Evolutionary conservation across 371 early-diverging fungal species (phyloP), one percentile per base, ranked within the genome.

Genomic region (Mucor circinelloides): DNA sequence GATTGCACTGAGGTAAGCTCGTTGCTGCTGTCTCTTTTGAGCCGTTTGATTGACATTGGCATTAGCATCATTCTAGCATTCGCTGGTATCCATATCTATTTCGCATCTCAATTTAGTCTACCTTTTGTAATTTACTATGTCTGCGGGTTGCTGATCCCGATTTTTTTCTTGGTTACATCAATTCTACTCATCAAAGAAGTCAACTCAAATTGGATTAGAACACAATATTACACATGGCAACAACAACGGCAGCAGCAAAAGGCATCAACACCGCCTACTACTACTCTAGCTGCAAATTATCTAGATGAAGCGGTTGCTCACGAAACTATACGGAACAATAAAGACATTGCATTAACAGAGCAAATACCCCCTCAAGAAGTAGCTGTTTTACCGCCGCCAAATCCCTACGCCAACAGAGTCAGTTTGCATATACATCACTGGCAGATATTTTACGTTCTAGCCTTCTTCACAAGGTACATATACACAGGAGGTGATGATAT

Each of bases 381-480:
- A 4, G 19, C 19, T n/a, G n/a, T 44, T 44, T 25, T 13, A 0
- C 50, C 50, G n/a, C 55, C 31, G 28, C 42, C 17, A 21, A 63
- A 57, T 27, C 64, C 69, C 0, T 78, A 79, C 66, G 60, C 40
- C 15, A 59, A 54, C n/a, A 69, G 42, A 5, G 55, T 76, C 17
- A 65, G 68, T 38, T 63, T 93, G 30, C 95, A 94, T 71, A 72
- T 92, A 27, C 94, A 94, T 68, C 95, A 94, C 69, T 94, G 95
- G 95, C 93, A 93, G 60, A 87, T 94, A 59, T 94, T 94, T 68
- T 93, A 93, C 72, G 81, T 82, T n/a, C 72, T 94, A 17, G 92
- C 93, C 8, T 94, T 92, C 64, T 94, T 94, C 65, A 94, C 93
- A 10, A 70, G 82, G 76, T 78, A 70, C 9, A 42, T 6, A 38